Percentiles rank a stretch among this genome's conserved stretches.
Evolutionary conservation across 1,284 basidiomycete species (phyloP).

Genomic region (Tausonia pullulans): DNA sequence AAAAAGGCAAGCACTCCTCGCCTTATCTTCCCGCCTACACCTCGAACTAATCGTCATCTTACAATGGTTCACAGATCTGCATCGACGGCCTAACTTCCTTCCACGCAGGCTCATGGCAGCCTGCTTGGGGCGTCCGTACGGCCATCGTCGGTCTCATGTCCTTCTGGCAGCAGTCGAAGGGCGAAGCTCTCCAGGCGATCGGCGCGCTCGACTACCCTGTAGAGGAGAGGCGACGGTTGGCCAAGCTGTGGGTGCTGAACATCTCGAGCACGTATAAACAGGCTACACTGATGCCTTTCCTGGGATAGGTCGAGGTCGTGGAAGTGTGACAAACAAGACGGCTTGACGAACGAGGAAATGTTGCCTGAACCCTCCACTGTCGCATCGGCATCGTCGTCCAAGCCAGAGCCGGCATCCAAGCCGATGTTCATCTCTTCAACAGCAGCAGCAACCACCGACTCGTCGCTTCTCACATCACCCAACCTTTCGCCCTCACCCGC

Average conservation of each 20-base stretch:
- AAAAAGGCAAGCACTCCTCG: conserved; percentile 59
- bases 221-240: conserved; percentile 67
- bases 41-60: no score
- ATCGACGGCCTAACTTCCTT: conserved; percentile 76
- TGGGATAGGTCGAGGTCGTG: conserved; percentile 60
- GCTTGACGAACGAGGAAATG: conserved; percentile 49
- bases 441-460: no score
- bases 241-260: conserved; percentile 50
- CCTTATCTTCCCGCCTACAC: not conserved
- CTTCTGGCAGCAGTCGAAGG: conserved; percentile 71
- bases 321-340: conserved; percentile 64
- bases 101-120: conserved; percentile 59
- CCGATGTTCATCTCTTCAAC: no score
- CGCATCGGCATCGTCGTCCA: not conserved
- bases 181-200: conserved; percentile 78
- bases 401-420: not conserved
- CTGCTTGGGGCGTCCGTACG: conserved; percentile 93
- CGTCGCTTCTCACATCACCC: no score
- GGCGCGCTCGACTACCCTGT: conserved; percentile 74
- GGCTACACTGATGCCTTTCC: conserved; percentile 15
- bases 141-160: conserved; percentile 83
- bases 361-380: conserved; percentile 38
- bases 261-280: not conserved
- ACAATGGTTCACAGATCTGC: conserved; percentile 52
- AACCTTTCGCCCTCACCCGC: no score